These are phyloP conservation scores for Pseudopyrenochaeta lycopersici DNA, from an alignment of 2,329 filamentous ascomycete genomes.

Conservation along the genomic window DNA sequence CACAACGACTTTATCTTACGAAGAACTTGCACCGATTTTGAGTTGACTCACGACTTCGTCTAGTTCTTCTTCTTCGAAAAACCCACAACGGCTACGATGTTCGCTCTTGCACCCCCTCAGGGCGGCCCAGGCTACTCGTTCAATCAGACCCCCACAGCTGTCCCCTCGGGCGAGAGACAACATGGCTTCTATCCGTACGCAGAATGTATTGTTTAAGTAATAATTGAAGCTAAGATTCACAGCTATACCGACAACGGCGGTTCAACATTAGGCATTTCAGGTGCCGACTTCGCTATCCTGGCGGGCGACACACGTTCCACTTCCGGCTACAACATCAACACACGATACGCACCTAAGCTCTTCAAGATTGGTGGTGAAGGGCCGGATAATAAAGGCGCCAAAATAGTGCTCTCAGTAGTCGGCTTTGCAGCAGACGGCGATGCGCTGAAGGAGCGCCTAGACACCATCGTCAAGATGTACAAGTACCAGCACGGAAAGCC, in stretches of 20 bases:
- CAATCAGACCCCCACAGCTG: constrained; percentile 59
- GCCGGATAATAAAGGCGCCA: constrained; percentile 82
- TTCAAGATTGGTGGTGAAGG: constrained; percentile 96
- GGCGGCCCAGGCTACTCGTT: constrained; percentile 69
- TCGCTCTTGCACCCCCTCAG: constrained; percentile 60
- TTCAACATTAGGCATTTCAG: constrained; percentile 93
- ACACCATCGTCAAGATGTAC: constrained; percentile 98
- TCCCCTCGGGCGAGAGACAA: constrained; percentile 64
- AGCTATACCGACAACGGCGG: constrained; percentile 99
- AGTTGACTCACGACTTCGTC: background rate
- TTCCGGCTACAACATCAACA: constrained; percentile 97
- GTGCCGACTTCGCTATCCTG: constrained; percentile 93
- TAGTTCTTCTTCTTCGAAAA: background rate
- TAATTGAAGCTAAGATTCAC: constrained; percentile 24
- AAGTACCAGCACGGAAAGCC: constrained; percentile 97
- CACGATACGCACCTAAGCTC: constrained; percentile 91
- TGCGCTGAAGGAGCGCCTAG: constrained; percentile 91
- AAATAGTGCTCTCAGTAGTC: constrained; percentile 90
- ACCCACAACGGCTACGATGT: constrained; percentile 62
- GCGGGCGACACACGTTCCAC: constrained; percentile 97
- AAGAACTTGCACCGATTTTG: constrained; percentile 2
- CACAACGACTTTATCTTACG: constrained; percentile 21
- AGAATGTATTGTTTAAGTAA: constrained; percentile 1
- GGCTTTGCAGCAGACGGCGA: constrained; percentile 96
- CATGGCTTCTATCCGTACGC: constrained; percentile 93